Conservation (phyloP, 176 grass and related monocot species). For the Raddia distichophylla region DNA sequence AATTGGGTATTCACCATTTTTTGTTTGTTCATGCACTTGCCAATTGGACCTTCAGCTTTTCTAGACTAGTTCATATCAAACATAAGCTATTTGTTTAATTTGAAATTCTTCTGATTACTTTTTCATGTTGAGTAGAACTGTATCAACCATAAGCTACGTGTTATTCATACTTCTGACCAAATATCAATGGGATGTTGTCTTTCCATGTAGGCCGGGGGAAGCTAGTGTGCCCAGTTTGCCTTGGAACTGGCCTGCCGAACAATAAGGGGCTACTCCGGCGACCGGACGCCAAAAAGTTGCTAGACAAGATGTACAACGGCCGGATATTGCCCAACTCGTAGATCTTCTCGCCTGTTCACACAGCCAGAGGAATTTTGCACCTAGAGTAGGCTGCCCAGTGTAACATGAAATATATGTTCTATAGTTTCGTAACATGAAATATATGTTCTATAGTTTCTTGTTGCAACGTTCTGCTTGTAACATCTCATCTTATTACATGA, state of each 20-base stretch:
- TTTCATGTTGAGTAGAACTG: not conserved
- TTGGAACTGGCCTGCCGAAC: constrained; percentile 90
- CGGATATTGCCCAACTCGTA: constrained; percentile 75
- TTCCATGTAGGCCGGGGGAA: constrained; percentile 75
- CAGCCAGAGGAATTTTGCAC: not conserved
- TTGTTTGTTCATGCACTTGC: no score
- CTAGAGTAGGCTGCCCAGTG: not conserved
- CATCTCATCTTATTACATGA: no score
- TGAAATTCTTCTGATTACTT: not conserved
- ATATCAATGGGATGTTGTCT: not conserved
- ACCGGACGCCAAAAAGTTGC: constrained; percentile 70
- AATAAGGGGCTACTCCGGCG: constrained; percentile 90
- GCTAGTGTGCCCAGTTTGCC: constrained; percentile 84
- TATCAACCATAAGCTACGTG: not conserved
- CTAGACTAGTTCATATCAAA: not conserved
- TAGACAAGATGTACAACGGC: constrained; percentile 97
- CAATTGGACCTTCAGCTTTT: not conserved
- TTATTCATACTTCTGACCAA: not conserved
- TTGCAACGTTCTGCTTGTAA: no score
- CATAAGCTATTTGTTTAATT: not conserved
- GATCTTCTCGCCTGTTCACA: not conserved
- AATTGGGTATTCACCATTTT: not conserved
- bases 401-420: not conserved
- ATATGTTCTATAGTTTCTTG: not conserved
- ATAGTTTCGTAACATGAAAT: not conserved